Evolutionary conservation across 2,329 filamentous ascomycete genomes (phyloP), one percentile per base, ranked within the genome.

Genomic region (Hypoxylon rubiginosum): DNA sequence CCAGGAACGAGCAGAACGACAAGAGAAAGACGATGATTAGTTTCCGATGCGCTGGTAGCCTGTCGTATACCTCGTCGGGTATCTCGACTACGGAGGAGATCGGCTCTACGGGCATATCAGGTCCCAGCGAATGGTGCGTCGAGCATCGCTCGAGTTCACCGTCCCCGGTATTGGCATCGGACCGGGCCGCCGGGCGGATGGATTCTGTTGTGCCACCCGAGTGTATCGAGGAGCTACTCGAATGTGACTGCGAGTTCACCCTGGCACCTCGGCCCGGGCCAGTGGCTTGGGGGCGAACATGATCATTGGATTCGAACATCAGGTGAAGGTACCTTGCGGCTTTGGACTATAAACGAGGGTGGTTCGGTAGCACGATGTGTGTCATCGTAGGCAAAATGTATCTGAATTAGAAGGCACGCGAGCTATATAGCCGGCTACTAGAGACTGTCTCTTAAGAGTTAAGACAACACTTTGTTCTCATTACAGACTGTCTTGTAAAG

Each of bases 1-100:
- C 89, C 48, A 95, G 82, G 68, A 95, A 93, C 26, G 90, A 88
- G 79, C 91, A 93, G 74, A 90, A 92, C 0, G 91, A 90, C 56
- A 94, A 79, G 5, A 94, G 84, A 9, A 82, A 81, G 15, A 93
- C 90, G 56, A 95, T 91, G 66, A 88, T 73, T 2, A 84, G 75
- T 78, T 95, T 96, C 43, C 89, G 86, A 15, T 81, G 79, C 3
- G 79, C 78, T 0, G 89, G 85, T 66, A 94, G 85, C 17, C 85
- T 84, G 72, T 90, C 84, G 80, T 94, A 95, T n/a, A 87, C 77
- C 56, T 83, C 82, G 72, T 89, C 86, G 11, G 82, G 81, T 28
- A 83, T 72, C 63, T 83, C 80, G 39, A 78, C 49, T 6, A 76
- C 62, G 8, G 76, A 77, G 59, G 65, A 66, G 19, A 72, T 69